phyloP scores from a whole-genome alignment of 139 green algal genomes.

The Chlamydomonas urium region DNA sequence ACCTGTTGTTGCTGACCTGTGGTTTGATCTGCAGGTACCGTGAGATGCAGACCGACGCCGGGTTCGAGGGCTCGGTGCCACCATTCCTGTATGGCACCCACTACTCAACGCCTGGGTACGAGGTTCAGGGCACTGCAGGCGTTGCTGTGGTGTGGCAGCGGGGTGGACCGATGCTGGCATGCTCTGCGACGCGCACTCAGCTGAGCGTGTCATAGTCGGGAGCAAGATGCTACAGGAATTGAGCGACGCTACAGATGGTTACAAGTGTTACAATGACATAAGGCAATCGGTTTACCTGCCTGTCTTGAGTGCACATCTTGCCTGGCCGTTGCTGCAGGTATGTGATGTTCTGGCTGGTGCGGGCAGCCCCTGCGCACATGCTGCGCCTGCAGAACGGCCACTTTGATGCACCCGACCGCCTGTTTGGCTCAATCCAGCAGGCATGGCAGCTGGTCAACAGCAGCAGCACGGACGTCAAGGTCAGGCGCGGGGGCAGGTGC shows the following conservation, averaged over 20 bases:
- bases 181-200: too few species aligned
- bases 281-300: too few species aligned
- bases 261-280: too few species aligned
- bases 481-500: neutral
- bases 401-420: constrained; percentile 91
- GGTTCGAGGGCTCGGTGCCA: constrained; percentile 46
- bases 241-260: too few species aligned
- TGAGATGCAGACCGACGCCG: constrained; percentile 56
- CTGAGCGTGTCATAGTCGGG: too few species aligned
- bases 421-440: constrained; percentile 78
- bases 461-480: constrained; percentile 86
- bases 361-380: constrained; percentile 82
- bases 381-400: constrained; percentile 86
- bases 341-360: constrained; percentile 52
- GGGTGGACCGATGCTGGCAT: too few species aligned
- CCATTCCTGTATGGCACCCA: constrained; percentile 94
- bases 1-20: too few species aligned
- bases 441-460: constrained; percentile 76
- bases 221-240: too few species aligned
- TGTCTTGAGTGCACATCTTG: too few species aligned
- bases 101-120: constrained; percentile 87
- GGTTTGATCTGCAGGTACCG: constrained; percentile 16
- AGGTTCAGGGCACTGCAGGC: too few species aligned
- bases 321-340: too few species aligned
- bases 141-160: too few species aligned